phyloP scores from a whole-genome alignment of 495 filamentous ascomycete genomes.

The Podospora tetraspora region DNA sequence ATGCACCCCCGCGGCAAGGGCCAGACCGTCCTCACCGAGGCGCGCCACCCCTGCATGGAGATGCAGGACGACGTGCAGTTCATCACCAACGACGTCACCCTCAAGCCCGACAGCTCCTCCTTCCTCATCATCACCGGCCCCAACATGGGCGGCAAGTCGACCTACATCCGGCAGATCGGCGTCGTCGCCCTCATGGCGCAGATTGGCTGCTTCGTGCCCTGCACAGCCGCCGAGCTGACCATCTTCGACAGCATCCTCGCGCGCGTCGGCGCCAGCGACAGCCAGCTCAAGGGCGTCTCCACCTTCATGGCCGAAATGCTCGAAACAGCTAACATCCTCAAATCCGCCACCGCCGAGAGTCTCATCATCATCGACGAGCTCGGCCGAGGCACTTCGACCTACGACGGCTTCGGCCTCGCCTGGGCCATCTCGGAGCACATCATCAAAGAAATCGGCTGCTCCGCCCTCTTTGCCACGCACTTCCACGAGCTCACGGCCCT shows the following conservation, averaged over 20 bases:
- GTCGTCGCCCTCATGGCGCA: constrained; percentile 98
- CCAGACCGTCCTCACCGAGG: constrained; percentile 86
- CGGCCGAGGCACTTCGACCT: constrained; percentile 95
- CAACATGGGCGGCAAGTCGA: constrained; percentile 99
- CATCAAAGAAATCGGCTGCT: constrained; percentile 87
- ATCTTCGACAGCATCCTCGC: constrained; percentile 98
- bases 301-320: constrained; percentile 99
- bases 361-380: constrained; percentile 98
- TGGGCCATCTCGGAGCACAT: constrained; percentile 99
- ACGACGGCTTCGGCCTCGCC: constrained; percentile 95
- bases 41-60: constrained; percentile 97
- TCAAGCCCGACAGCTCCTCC: constrained; percentile 73
- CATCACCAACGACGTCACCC: constrained; percentile 92
- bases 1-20: constrained; percentile 88
- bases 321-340: constrained; percentile 97
- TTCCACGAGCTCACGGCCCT: constrained; percentile 97
- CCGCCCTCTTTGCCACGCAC: constrained; percentile 92
- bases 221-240: constrained; percentile 80
- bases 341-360: constrained; percentile 87
- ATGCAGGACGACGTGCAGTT: constrained; percentile 98
- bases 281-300: constrained; percentile 93
- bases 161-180: constrained; percentile 96
- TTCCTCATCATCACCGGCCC: constrained; percentile 98
- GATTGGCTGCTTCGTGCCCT: constrained; percentile 94
- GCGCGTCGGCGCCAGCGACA: constrained; percentile 90